Evolutionary conservation across 257 asterid genomes (phyloP).

Genomic region (Handroanthus guayacan): DNA sequence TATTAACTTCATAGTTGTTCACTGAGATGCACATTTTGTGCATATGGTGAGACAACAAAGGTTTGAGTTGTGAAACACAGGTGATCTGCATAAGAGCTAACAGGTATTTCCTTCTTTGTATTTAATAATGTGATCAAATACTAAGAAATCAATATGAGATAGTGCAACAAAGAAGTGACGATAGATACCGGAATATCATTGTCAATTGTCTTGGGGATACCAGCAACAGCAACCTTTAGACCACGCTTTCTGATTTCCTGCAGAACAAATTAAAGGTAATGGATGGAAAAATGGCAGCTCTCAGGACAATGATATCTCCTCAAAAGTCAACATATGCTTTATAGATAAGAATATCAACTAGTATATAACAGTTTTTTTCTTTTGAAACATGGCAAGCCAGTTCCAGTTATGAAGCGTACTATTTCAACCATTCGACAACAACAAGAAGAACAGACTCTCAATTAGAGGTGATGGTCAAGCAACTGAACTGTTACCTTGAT

Average conservation of each 20-base stretch:
- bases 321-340: slow-evolving; percentile 2
- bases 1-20: background rate
- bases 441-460: slow-evolving; percentile 1
- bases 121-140: slow-evolving; percentile 24
- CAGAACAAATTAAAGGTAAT: slow-evolving; percentile 32
- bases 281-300: background rate
- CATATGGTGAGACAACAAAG: slow-evolving; percentile 11
- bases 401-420: slow-evolving; percentile 28
- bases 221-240: slow-evolving; percentile 84
- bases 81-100: slow-evolving; percentile 30
- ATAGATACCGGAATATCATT: slow-evolving; percentile 90
- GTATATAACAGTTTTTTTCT: background rate
- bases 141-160: slow-evolving; percentile 24
- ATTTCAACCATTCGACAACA: slow-evolving; percentile 26
- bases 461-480: slow-evolving; percentile 9
- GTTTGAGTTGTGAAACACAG: slow-evolving; percentile 8
- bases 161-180: slow-evolving; percentile 27
- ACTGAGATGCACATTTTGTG: slow-evolving; percentile 24
- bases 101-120: slow-evolving; percentile 20
- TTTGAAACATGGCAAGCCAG: slow-evolving; percentile 24
- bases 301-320: slow-evolving; percentile 20
- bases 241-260: slow-evolving; percentile 94
- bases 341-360: slow-evolving; percentile 18
- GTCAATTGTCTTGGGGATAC: slow-evolving; percentile 97
- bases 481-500: slow-evolving; percentile 9